phyloP scores from a whole-genome alignment of 352 stramenopile species.

The Phytophthora vignae region DNA sequence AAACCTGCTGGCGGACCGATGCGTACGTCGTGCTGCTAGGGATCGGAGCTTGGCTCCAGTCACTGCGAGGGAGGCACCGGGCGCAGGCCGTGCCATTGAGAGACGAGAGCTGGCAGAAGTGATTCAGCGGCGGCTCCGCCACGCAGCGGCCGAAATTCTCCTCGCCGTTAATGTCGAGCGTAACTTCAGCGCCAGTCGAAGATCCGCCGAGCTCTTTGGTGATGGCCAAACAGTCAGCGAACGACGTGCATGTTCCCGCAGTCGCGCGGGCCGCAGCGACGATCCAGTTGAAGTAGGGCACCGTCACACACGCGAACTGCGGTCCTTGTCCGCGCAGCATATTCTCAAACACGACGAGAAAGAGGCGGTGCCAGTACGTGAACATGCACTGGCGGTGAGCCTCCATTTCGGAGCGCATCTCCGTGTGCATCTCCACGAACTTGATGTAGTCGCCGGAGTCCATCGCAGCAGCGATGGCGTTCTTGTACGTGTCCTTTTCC shows the following conservation, averaged over 20 bases:
- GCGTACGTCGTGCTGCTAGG: constrained; percentile 49
- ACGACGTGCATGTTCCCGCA: constrained; percentile 47
- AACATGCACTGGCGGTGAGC: constrained; percentile 61
- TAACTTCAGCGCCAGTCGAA: constrained; percentile 18
- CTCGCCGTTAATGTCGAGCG: constrained; percentile 55
- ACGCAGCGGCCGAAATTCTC: constrained; percentile 52
- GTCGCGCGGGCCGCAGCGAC: constrained; percentile 49
- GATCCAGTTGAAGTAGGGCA: constrained; percentile 87
- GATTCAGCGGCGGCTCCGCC: constrained; percentile 43
- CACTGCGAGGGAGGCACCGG: constrained; percentile 58
- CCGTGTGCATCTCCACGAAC: constrained; percentile 71
- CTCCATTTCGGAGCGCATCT: constrained; percentile 46
- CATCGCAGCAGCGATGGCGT: constrained; percentile 56
- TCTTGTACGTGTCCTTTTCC: constrained; percentile 60
- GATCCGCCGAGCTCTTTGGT: constrained; percentile 52
- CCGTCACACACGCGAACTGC: constrained; percentile 70
- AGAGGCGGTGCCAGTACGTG: constrained; percentile 81
- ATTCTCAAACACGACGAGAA: constrained; percentile 81
- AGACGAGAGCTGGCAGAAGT: constrained; percentile 58
- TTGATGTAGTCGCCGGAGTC: constrained; percentile 63
- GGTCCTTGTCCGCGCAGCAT: constrained; percentile 72
- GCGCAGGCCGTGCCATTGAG: constrained; percentile 35
- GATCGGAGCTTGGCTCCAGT: constrained; percentile 44
- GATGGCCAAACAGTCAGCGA: constrained; percentile 58
- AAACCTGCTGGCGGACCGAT: constrained; percentile 59